Evolutionary conservation across 2,329 filamentous ascomycete species (phyloP).

Genomic region (Hypomyces rosellus): DNA sequence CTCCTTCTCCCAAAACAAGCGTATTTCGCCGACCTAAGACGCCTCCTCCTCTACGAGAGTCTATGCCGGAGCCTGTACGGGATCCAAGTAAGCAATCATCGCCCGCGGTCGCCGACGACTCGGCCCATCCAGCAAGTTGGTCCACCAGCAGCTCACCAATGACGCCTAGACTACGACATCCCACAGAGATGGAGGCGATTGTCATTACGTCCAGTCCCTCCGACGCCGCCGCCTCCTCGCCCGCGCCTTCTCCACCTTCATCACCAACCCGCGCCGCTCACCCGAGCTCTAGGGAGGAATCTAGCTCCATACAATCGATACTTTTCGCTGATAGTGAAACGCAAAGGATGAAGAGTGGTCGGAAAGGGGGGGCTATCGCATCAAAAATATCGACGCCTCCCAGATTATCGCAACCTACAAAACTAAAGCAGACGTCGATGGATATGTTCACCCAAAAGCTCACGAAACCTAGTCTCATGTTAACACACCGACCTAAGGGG

Average conservation of each 20-base stretch:
- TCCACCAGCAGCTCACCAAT: slow-evolving; percentile 38
- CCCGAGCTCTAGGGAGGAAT: slow-evolving; percentile 13
- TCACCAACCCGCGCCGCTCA: slow-evolving; percentile 11
- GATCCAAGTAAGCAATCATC: slow-evolving; percentile 31
- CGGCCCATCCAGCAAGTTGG: slow-evolving; percentile 21
- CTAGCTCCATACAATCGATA: slow-evolving; percentile 21
- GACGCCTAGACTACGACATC: slow-evolving; percentile 30
- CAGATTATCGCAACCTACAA: slow-evolving; percentile 11
- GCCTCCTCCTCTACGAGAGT: slow-evolving; percentile 20
- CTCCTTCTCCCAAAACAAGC: slow-evolving; percentile 4
- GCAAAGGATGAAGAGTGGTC: slow-evolving; percentile 15
- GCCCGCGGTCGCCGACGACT: slow-evolving; percentile 18
- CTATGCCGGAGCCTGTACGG: too few species aligned
- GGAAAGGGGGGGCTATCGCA: background rate
- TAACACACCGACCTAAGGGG: too few species aligned
- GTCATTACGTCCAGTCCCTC: slow-evolving; percentile 40
- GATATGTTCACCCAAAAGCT: slow-evolving; percentile 21
- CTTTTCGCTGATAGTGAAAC: slow-evolving; percentile 16
- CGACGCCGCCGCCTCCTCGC: slow-evolving; percentile 20
- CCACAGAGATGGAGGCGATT: slow-evolving; percentile 31
- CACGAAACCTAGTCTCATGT: background rate
- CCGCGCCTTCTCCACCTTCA: slow-evolving; percentile 20
- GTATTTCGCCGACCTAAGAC: slow-evolving; percentile 12
- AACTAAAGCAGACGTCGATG: slow-evolving; percentile 29
- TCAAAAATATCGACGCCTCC: slow-evolving; percentile 1